phyloP scores from a whole-genome alignment of 257 asterid genomes.

The Agastache rugosa region DNA sequence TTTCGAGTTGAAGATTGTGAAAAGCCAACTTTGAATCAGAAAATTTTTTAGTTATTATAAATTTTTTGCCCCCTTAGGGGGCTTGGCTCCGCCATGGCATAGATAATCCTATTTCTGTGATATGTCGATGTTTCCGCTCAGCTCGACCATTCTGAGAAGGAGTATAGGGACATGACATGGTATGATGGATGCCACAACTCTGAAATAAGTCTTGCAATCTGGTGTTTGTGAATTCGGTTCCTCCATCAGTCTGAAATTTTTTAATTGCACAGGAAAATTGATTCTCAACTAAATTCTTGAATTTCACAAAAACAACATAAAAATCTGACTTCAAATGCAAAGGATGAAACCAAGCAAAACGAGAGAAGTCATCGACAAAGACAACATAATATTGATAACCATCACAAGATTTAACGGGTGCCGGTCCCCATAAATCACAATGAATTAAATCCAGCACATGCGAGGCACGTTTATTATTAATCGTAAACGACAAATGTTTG shows the following conservation, averaged over 20 bases:
- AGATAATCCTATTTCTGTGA: background rate
- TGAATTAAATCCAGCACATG: background rate
- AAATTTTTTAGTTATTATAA: too few species aligned
- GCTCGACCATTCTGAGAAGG: background rate
- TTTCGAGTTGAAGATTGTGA: too few species aligned
- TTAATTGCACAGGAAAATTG: background rate
- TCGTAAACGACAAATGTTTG: background rate
- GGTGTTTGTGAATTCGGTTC: background rate
- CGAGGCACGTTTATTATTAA: background rate
- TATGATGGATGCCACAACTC: background rate
- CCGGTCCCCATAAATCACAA: background rate
- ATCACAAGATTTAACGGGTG: background rate
- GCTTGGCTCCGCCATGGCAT: too few species aligned
- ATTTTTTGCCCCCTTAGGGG: too few species aligned
- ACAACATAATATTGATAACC: background rate
- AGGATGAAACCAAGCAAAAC: background rate
- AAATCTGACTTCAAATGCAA: background rate
- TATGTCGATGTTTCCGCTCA: background rate
- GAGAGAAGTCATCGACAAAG: background rate
- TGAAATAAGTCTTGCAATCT: too few species aligned
- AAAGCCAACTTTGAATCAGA: too few species aligned
- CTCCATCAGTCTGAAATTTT: background rate
- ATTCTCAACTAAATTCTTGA: background rate
- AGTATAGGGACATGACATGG: background rate
- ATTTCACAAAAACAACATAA: background rate